These are phyloP conservation scores for Fusarium phyllophilum DNA, from an alignment of 2,329 filamentous ascomycete species.

Conservation along the genomic window DNA sequence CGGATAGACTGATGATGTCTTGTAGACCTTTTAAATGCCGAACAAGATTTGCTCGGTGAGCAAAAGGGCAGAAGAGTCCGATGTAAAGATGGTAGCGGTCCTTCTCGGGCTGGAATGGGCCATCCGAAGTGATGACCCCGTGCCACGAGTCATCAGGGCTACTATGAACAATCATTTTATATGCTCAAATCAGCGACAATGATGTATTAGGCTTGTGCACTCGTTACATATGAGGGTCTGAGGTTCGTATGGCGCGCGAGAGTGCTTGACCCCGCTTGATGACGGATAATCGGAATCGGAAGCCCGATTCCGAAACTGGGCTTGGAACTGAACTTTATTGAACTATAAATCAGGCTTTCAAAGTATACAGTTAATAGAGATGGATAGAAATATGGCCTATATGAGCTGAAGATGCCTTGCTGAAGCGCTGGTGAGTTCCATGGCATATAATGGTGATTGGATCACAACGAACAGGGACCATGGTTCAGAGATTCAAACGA, in stretches of 20 bases:
- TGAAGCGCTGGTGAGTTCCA: background rate
- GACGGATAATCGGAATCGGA: background rate
- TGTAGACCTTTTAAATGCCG: slow-evolving; percentile 78
- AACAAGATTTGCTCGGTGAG: slow-evolving; percentile 77
- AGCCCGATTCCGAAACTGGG: background rate
- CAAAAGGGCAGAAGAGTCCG: slow-evolving; percentile 70
- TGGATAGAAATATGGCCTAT: fast-evolving
- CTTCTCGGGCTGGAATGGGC: slow-evolving; percentile 64
- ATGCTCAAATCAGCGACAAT: background rate
- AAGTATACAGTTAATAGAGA: background rate
- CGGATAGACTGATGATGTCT: slow-evolving; percentile 70
- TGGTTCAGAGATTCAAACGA: background rate
- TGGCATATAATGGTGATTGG: background rate
- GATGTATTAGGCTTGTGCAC: too few species aligned
- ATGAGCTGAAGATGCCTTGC: background rate
- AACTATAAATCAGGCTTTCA: background rate
- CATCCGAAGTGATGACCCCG: slow-evolving; percentile 21
- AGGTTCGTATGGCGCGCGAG: background rate
- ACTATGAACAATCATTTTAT: slow-evolving; percentile 30
- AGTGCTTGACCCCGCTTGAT: background rate
- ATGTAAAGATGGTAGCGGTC: slow-evolving; percentile 71
- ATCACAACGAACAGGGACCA: too few species aligned
- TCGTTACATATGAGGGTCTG: background rate
- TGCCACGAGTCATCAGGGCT: slow-evolving; percentile 42
- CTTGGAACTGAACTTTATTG: background rate